Evolutionary conservation across 2,329 filamentous ascomycete genomes (phyloP), one percentile per base, ranked within the genome.

Genomic region (Cladosporium cucumerinum): DNA sequence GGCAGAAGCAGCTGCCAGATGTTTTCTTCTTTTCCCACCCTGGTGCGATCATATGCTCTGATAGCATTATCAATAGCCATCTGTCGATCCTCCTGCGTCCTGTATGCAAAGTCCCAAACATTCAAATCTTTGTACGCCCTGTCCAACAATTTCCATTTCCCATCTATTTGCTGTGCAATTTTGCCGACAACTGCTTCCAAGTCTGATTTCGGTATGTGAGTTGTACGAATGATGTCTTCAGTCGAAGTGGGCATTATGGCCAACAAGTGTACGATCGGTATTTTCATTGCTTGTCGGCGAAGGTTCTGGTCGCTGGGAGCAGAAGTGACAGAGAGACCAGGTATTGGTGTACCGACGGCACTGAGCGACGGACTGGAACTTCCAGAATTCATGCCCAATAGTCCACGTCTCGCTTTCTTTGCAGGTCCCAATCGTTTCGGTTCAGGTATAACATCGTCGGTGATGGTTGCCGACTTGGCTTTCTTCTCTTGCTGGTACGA

Each of bases 1-100:
- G 85, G 85, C 63, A 89, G 79, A 65, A 89, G 78, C 68, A 80
- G 80, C 75, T 89, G 86, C 86, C 87, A 89, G 23, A 86, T 76
- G 71, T 84, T 84, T 71, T 89, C 86, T 43, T 84, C 81, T 68
- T 84, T 84, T 7, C 83, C 82, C 21, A 89, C 77, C 30, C 87
- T 81, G 75, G 85, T 80, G 61, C 87, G 82, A 74, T 89, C 87
- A 73, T 86, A 89, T 51, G 86, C 85, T 61, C 82, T 83, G 70
- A 88, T 83, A 62, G 86, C 86, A 75, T 84, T 84, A 67, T 87
- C 83, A 70, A 89, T 85, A 30, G 86, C 87, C 61, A 82, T 78
- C 67, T 87, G 79, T 21, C 86, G 81, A 64, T 88, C 84, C 55
- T 84, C 81, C 55, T 82, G 72, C 43, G 77, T 81, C 30, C 80